Evolutionary conservation across 106 monocot genomes (phyloP), one percentile per base, ranked within the genome.

Genomic region (Cymbidium sinense): DNA sequence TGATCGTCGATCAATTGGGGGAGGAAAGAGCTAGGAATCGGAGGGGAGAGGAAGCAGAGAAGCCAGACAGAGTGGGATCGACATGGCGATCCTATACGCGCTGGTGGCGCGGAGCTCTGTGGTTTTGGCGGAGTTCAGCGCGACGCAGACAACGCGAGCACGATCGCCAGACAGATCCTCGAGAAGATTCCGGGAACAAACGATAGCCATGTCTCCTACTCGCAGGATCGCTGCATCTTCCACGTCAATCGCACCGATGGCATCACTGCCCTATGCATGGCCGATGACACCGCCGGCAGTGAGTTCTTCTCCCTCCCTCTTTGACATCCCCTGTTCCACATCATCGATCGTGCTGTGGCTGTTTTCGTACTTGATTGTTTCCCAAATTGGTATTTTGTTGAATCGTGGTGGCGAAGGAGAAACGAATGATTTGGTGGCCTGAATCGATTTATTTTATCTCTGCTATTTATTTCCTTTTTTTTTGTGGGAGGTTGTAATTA

Each of bases 191-290:
- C 95, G 1, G 86, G 87, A 29, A 70, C 73, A 54, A 70, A 90
- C 21, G 99, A 99, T 75, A 87, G 90, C 87, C 89, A 95, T 78
- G 82, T 99, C 23, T 99, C 93, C 41, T 99, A 95, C 79, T 93
- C 99, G 20, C 99, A 99, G 80, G 95, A 99, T 28, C 89, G 92
- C 23, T 89, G 84, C 78, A 83, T 92, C 76, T 99, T 99, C 87
- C 99, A 99, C 76, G 99, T 91, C 78, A 95, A 93, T 85, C 83
- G 99, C 76, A 95, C 99, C 75, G 99, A 99, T 47, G 99, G 95
- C 65, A 87, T 99, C 93, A 95, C 99, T 82, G 92, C 89, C 36
- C 93, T 99, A 73, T 99, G 99, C 82, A 87, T 99, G 87, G 99
- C 99, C 73, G 92, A 95, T 54, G 99, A 99, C 77, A 67, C 88